phyloP scores from a whole-genome alignment of 768 basidiomycete genomes.

The Termitomyces sp. region DNA sequence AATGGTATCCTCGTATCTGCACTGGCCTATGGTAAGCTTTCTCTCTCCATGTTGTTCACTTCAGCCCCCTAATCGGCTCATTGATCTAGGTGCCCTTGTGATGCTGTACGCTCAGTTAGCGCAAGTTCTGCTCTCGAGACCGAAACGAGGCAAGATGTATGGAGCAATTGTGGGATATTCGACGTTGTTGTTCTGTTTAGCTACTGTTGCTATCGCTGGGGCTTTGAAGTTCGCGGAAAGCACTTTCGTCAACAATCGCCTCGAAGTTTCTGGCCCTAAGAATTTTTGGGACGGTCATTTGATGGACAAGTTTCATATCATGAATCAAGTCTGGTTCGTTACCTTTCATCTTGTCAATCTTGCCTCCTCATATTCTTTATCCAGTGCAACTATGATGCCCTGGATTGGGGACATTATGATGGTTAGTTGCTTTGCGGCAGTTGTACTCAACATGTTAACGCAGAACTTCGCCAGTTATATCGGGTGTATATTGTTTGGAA shows the following conservation, averaged over 20 bases:
- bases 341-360: neutral
- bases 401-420: constrained; percentile 19
- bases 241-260: constrained; percentile 12
- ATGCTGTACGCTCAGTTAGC: constrained; percentile 18
- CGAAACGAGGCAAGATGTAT: constrained; percentile 16
- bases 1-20: constrained; percentile 13
- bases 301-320: constrained; percentile 9
- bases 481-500: constrained; percentile 14
- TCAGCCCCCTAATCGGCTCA: neutral
- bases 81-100: constrained; percentile 12
- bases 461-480: constrained; percentile 11
- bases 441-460: neutral
- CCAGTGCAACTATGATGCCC: constrained; percentile 13
- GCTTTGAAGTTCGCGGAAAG: constrained; percentile 14
- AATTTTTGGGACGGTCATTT: constrained; percentile 6
- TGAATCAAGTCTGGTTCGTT: constrained; percentile 15
- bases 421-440: constrained; percentile 1
- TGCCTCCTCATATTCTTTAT: neutral
- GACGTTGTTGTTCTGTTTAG: constrained; percentile 12
- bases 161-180: constrained; percentile 16
- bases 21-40: constrained; percentile 14
- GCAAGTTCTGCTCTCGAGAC: constrained; percentile 17
- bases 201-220: constrained; percentile 15
- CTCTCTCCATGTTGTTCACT: neutral
- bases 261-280: neutral